Base-by-base conservation (phyloP, 2,329 filamentous ascomycete species). In the Pyrenochaeta sp. region DNA sequence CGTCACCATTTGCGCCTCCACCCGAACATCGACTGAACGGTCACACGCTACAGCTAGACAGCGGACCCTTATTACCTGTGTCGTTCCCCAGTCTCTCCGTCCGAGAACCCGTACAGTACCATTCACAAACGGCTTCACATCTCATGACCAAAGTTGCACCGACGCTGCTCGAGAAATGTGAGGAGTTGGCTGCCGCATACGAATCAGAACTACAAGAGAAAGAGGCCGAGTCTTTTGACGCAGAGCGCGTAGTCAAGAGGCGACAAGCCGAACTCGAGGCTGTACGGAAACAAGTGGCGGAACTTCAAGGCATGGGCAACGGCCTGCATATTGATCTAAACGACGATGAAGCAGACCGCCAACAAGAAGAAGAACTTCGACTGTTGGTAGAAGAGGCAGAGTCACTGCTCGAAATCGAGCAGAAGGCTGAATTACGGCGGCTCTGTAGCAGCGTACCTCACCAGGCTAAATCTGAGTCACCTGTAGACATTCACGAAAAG, bases 161-260 rank as follows among this genome's bases (percentile, higher is more conserved):
- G 72, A 54, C 82, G 73, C 53, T 81, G 2, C 81, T 72, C 13
- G 69, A 70, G 43, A 77, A 77, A 37, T 71, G 70, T 37, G 67
- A 72, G 44, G 62, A 70, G 36, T 61, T 79, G 15, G 75, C 77
- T 4, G 52, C 60, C 14, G 71, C 73, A 42, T 90, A 90, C 61
- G 89, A 94, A 45, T 82, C 86, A 19, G 88, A 93, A 65, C 82
- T 89, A 59, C 80, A 81, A 38, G 87, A 91, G 53, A 90, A 89
- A 63, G 84, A 90, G 38, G 68, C 68, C 3, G 77, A 80, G 47
- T 62, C 72, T 0, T 60, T 67, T 7, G 77, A 80, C 48, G 74
- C 75, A 2, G 72, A 77, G 41, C 72, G 75, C 3, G 74, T 79
- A 1, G 71, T 75, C 15, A 69, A 70, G 48, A 86, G 86, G 55